Evolutionary conservation across 2,329 filamentous ascomycete genomes (phyloP).

Genomic region (Teratosphaeria gauchensis): DNA sequence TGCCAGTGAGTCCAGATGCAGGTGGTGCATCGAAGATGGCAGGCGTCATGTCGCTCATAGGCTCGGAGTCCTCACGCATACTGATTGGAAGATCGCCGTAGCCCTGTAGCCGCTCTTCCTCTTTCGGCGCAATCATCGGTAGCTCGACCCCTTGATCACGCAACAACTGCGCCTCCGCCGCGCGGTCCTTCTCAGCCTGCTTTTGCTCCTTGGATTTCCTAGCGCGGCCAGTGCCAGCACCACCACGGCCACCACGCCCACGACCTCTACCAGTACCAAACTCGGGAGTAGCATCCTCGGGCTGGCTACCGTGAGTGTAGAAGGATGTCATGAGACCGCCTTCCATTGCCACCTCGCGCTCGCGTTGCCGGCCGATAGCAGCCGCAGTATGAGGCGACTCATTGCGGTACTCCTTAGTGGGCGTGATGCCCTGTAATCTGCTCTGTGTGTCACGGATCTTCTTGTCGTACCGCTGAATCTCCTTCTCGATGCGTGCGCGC

Average conservation of each 20-base stretch:
- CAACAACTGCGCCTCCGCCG: conserved; percentile 78
- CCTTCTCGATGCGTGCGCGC: conserved; percentile 67
- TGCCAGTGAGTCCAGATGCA: conserved; percentile 21
- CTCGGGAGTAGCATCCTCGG: conserved; percentile 5
- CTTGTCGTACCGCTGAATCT: conserved; percentile 82
- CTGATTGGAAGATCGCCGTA: conserved; percentile 9
- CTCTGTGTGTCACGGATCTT: conserved; percentile 87
- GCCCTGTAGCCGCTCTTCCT: conserved; percentile 43
- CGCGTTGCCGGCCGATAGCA: conserved; percentile 17
- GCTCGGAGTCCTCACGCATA: conserved; percentile 25
- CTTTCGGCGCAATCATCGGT: conserved; percentile 50
- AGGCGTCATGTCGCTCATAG: conserved; percentile 50
- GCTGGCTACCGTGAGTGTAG: conserved; percentile 37
- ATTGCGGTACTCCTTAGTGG: conserved; percentile 61
- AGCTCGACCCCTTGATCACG: conserved; percentile 69
- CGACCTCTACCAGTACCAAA: conserved; percentile 31
- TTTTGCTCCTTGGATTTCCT: conserved; percentile 80
- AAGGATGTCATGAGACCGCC: conserved; percentile 80
- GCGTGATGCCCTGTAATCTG: conserved; percentile 73
- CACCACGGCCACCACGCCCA: conserved; percentile 32
- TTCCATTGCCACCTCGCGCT: conserved; percentile 62
- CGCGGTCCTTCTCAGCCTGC: conserved; percentile 61
- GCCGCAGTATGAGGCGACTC: conserved; percentile 44
- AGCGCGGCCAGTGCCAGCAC: conserved; percentile 45
- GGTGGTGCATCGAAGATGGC: conserved; percentile 20